A percentile compares a stretch with the other conserved stretches of the same genome.
These are phyloP conservation scores for Blastosporella zonata DNA, from an alignment of 1,284 basidiomycete genomes.

Conservation along the genomic window DNA sequence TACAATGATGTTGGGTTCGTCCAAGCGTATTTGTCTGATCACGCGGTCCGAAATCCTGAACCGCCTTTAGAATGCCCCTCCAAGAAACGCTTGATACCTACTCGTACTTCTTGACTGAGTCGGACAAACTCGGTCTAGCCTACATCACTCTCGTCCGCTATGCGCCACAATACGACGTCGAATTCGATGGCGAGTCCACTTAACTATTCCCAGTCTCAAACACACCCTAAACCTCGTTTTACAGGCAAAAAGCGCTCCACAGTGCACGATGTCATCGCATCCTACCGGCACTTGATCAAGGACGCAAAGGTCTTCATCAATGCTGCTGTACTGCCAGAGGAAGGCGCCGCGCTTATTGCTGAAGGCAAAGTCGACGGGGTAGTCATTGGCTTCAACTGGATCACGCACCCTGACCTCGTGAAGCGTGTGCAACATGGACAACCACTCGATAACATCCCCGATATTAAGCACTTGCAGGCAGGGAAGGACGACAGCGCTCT, in stretches of 20 bases:
- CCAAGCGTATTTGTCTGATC: not conserved
- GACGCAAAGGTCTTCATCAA: conserved; percentile 34
- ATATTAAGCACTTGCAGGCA: conserved; percentile 27
- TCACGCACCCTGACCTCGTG: conserved; percentile 35
- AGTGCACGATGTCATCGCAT: conserved; percentile 30
- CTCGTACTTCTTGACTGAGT: conserved; percentile 36
- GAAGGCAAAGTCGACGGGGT: conserved; percentile 31
- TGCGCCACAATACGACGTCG: conserved; percentile 21
- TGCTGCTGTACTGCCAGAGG: conserved; percentile 30
- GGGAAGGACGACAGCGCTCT: conserved; percentile 22
- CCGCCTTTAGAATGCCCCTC: conserved; percentile 35
- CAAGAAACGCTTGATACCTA: conserved; percentile 41
- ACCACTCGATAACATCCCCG: conserved; percentile 29
- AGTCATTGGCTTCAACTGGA: conserved; percentile 30
- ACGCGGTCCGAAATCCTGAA: not conserved
- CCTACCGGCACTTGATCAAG: conserved; percentile 35
- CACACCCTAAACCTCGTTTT: not conserved
- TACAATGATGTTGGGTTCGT: conserved; percentile 46
- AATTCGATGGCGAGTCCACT: conserved; percentile 29
- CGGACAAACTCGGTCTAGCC: conserved; percentile 35
- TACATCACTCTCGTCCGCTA: conserved; percentile 38
- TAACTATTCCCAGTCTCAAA: not conserved
- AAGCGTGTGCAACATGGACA: conserved; percentile 33
- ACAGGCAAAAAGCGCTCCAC: conserved; percentile 28
- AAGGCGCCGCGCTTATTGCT: conserved; percentile 30